Conservation (phyloP, 208 protist species). For the Leishmania turanica region DNA sequence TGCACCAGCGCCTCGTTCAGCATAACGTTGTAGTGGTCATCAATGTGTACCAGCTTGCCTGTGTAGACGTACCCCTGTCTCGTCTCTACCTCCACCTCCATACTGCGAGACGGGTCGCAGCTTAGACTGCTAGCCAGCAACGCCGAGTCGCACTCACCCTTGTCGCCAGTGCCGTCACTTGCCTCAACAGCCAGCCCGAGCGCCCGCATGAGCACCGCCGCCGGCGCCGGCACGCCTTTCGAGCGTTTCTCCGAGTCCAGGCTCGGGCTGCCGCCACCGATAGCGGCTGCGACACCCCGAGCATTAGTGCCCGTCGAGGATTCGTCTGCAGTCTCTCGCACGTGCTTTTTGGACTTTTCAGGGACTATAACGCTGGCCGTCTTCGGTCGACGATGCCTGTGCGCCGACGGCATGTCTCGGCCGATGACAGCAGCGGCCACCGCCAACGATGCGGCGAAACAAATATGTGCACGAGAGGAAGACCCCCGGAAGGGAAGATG, state of each 20-base stretch:
- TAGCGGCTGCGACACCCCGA: not conserved
- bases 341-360: not conserved
- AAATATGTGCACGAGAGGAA: not conserved
- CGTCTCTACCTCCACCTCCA: constrained; percentile 82
- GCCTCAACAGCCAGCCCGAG: constrained; percentile 7
- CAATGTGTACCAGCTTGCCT: constrained; percentile 62
- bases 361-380: not conserved
- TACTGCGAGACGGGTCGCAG: constrained; percentile 2
- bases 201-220: constrained; percentile 30
- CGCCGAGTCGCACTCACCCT: not conserved
- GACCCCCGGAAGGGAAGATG: not conserved
- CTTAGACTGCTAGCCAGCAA: constrained; percentile 7
- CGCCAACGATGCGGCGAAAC: not conserved
- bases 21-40: constrained; percentile 79
- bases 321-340: not conserved
- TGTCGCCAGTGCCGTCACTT: not conserved
- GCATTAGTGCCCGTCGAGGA: not conserved
- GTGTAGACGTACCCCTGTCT: constrained; percentile 84
- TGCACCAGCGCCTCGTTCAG: constrained; percentile 61
- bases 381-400: not conserved
- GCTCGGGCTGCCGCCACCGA: not conserved
- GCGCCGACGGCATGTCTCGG: not conserved
- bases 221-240: constrained; percentile 30
- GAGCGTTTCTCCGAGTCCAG: not conserved
- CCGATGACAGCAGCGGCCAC: not conserved